A percentile compares a stretch with the other conserved stretches of the same genome.
Conservation (phyloP, 2,329 filamentous ascomycete species). For the Cladosporium cucumerinum region DNA sequence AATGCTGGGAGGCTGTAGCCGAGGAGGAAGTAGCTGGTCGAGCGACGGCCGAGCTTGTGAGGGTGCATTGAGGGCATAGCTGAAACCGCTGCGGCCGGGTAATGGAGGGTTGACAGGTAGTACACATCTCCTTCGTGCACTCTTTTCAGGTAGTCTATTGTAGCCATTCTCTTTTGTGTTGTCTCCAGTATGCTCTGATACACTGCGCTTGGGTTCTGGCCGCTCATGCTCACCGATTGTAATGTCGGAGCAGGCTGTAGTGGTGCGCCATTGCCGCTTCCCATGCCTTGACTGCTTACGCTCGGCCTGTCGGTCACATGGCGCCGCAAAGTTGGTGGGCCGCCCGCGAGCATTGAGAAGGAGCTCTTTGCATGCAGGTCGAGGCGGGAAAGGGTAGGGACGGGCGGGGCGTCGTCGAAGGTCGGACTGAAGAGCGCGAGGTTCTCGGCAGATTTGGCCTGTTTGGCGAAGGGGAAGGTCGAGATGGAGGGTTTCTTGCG, state of each 20-base stretch:
- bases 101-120: conserved; percentile 97
- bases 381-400: conserved; percentile 7
- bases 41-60: conserved; percentile 80
- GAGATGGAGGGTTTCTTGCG: conserved; percentile 28
- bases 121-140: conserved; percentile 91
- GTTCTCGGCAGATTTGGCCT: conserved; percentile 16
- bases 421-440: conserved; percentile 11
- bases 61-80: conserved; percentile 83
- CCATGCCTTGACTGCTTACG: conserved; percentile 18
- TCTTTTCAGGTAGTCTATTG: conserved; percentile 86
- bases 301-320: conserved; percentile 9
- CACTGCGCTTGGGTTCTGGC: conserved; percentile 51
- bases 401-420: conserved; percentile 12
- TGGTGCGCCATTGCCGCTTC: conserved; percentile 22
- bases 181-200: conserved; percentile 76
- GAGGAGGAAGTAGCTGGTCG: conserved; percentile 89
- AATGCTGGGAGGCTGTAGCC: conserved; percentile 87
- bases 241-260: conserved; percentile 21
- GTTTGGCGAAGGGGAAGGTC: conserved; percentile 5
- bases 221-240: conserved; percentile 13
- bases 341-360: conserved; percentile 4
- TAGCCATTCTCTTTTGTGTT: conserved; percentile 88
- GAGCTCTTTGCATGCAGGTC: conserved; percentile 10
- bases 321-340: neutral
- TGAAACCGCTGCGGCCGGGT: conserved; percentile 74